Evolutionary conservation across 192 early-diverging fungal species (phyloP).

Genomic region (Ramicandelaber brevisporus): DNA sequence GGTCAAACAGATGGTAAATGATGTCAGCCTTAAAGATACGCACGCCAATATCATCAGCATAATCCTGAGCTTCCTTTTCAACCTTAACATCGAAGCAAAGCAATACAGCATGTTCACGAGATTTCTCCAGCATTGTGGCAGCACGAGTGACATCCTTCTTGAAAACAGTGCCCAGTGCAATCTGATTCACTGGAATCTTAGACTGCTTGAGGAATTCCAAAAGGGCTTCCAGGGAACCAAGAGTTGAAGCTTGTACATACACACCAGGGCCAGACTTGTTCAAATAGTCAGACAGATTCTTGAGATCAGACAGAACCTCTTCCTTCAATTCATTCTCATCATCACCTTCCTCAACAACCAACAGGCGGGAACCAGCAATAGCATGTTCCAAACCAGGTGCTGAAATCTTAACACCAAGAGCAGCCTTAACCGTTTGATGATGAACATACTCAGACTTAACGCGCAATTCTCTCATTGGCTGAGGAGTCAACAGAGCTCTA

Average conservation of each 20-base stretch:
- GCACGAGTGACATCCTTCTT: constrained; percentile 89
- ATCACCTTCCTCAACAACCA: constrained; percentile 85
- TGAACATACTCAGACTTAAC: constrained; percentile 91
- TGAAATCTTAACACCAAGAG: constrained; percentile 85
- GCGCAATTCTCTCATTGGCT: constrained; percentile 89
- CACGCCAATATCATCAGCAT: constrained; percentile 78
- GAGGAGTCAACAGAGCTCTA: constrained; percentile 91
- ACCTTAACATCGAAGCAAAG: constrained; percentile 81
- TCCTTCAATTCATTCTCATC: constrained; percentile 88
- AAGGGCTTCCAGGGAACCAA: constrained; percentile 93
- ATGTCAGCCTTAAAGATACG: constrained; percentile 90
- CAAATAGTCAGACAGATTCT: constrained; percentile 41
- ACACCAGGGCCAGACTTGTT: constrained; percentile 77
- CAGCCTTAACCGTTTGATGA: constrained; percentile 89
- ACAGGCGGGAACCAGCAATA: constrained; percentile 83
- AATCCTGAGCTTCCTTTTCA: constrained; percentile 65
- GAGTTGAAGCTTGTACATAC: constrained; percentile 92
- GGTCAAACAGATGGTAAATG: constrained; percentile 98
- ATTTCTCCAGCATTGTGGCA: constrained; percentile 75
- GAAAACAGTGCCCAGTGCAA: constrained; percentile 94
- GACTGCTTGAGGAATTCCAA: constrained; percentile 67
- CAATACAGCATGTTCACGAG: constrained; percentile 60
- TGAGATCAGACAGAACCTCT: constrained; percentile 83
- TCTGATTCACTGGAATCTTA: constrained; percentile 89
- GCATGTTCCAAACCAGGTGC: constrained; percentile 87